Percentiles rank a stretch among this genome's conserved stretches.
Evolutionary conservation across 179 eudicot species (phyloP).

Genomic region (Patellifolia procumbens): DNA sequence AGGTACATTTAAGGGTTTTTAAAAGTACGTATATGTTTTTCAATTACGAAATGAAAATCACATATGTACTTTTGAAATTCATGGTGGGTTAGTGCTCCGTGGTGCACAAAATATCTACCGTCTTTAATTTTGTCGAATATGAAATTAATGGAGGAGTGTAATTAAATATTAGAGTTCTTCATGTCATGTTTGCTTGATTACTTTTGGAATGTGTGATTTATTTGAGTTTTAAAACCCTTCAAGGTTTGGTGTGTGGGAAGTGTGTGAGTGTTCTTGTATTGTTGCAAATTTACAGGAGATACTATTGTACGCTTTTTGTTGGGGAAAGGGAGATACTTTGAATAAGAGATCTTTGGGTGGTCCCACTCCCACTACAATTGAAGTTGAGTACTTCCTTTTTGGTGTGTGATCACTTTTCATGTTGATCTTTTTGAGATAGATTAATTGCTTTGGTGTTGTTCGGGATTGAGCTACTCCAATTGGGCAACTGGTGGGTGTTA

Average conservation of each 20-base stretch:
- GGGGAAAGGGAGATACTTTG: background rate
- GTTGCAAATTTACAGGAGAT: conserved; percentile 5
- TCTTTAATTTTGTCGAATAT: too few relatives aligned
- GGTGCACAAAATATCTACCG: too few relatives aligned
- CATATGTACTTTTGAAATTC: too few relatives aligned
- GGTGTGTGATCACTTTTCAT: conserved; percentile 9
- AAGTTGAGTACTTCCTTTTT: background rate
- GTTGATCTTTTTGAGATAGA: background rate
- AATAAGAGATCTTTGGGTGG: background rate
- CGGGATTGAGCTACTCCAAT: background rate
- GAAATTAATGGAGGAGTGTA: background rate
- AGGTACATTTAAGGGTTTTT: too few relatives aligned
- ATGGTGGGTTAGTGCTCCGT: too few relatives aligned
- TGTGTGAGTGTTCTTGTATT: background rate
- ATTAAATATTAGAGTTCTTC: background rate
- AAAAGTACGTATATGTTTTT: too few relatives aligned
- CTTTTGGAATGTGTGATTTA: background rate
- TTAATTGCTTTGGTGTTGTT: background rate
- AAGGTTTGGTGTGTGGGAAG: background rate
- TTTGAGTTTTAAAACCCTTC: background rate
- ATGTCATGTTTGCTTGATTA: background rate
- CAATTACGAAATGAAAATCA: too few relatives aligned
- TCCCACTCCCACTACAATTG: conserved; percentile 15
- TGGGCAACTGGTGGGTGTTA: background rate
- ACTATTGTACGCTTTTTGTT: background rate